Evolutionary conservation across 305 asterid species (phyloP), one percentile per base, ranked within the genome.

Genomic region (Plantago rigida): DNA sequence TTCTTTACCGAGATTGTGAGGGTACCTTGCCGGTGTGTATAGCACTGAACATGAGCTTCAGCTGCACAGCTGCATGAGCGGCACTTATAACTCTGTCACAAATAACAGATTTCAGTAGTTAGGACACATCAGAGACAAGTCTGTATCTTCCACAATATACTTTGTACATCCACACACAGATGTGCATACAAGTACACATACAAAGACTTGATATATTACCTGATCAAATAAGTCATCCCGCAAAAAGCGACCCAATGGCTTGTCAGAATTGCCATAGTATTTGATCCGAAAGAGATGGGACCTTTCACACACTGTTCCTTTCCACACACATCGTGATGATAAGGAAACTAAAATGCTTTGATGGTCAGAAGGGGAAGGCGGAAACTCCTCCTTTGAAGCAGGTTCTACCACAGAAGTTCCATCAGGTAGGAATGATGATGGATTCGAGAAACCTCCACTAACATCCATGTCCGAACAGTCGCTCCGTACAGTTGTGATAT

Each of bases 341-440:
- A 85, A 79, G 47, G 93, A 87, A 55, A 85, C 92, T 80, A 87
- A 78, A 69, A 87, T 84, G 81, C 91, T 87, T 76, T 82, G 87
- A 66, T 83, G 77, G 67, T 79, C 89, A 24, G 92, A 80, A 71
- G 87, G 77, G 19, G 86, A 79, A 65, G 83, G 81, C 26, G 72
- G 81, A 74, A 80, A 82, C 62, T 82, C 89, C 67, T 82, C 86
- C 73, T 78, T 76, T 39, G 67, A 60, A 68, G 71, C 69, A 59
- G 70, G 71, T 60, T 79, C 75, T 63, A 81, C 86, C 68, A 75
- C 83, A 9, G 13, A 45, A 69, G 65, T 58, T 56, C 69, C 76
- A 71, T 77, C 85, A 34, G 69, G 66, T 71, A 68, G 84, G 60
- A 67, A 41, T 56, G 77, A 64, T 58, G 80, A 67, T 48, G 58